Evolutionary conservation across 257 asterid genomes (phyloP).

Genomic region (Penstemon davidsonii): DNA sequence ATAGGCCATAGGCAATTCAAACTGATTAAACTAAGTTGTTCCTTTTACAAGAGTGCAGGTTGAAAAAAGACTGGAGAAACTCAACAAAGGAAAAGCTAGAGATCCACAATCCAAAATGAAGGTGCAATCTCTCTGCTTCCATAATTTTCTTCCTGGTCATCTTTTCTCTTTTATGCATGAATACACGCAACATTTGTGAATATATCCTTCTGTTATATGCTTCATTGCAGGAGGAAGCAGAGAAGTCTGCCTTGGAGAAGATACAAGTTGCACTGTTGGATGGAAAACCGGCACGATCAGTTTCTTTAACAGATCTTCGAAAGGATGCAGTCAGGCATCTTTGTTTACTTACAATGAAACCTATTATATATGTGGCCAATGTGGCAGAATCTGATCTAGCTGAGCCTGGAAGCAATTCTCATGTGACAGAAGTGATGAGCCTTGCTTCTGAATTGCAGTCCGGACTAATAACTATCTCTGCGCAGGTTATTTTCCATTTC

Average conservation of each 20-base stretch:
- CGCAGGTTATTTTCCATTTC: constrained; percentile 69
- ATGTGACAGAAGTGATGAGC: constrained; percentile 69
- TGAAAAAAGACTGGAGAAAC: constrained; percentile 94
- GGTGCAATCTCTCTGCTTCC: constrained; percentile 42
- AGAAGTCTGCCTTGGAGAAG: constrained; percentile 80
- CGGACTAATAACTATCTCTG: constrained; percentile 82
- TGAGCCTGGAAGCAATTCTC: constrained; percentile 67
- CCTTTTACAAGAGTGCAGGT: constrained; percentile 76
- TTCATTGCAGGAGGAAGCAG: constrained; percentile 88
- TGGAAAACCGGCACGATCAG: constrained; percentile 97
- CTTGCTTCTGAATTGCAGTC: constrained; percentile 85
- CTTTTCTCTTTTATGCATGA: constrained; percentile 13
- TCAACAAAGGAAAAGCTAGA: constrained; percentile 79
- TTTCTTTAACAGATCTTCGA: constrained; percentile 68
- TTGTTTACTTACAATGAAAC: constrained; percentile 94
- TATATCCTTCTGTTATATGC: constrained; percentile 21
- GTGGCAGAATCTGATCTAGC: constrained; percentile 96
- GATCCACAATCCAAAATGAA: constrained; percentile 82
- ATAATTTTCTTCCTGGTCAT: constrained; percentile 5
- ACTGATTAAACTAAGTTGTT: constrained; percentile 42
- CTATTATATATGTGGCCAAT: constrained; percentile 89
- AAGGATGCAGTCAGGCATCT: constrained; percentile 84
- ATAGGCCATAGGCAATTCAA: constrained; percentile 13
- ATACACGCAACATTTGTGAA: constrained; percentile 16
- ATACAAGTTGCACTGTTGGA: constrained; percentile 74